These are phyloP conservation scores for Eucalyptus pauciflora DNA, from an alignment of 345 rosid genomes.

Conservation along the genomic window DNA sequence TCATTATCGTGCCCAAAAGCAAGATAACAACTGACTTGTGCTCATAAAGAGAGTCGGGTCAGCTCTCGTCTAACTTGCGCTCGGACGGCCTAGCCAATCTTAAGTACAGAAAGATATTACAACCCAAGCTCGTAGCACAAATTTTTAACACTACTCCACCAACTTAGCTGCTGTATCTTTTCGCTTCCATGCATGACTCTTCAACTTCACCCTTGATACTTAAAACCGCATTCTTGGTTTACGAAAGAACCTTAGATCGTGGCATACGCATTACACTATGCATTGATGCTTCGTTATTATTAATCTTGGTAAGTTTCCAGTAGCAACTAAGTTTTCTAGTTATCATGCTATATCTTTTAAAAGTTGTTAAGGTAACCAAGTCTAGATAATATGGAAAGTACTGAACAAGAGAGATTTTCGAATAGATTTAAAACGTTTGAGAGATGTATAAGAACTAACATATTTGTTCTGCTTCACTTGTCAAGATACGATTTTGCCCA, in stretches of 20 bases:
- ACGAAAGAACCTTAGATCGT: background rate
- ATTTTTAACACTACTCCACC: background rate
- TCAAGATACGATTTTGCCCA: background rate
- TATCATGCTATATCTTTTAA: background rate
- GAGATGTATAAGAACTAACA: background rate
- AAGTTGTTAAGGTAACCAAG: background rate
- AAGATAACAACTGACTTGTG: no score
- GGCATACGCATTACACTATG: background rate
- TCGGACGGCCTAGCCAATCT: background rate
- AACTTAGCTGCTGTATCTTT: background rate
- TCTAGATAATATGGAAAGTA: background rate
- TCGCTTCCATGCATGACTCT: background rate
- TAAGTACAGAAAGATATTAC: background rate
- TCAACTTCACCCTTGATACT: background rate
- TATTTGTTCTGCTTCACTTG: background rate
- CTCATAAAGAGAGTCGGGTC: no score
- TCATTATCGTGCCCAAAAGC: no score
- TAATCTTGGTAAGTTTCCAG: background rate
- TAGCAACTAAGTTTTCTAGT: background rate
- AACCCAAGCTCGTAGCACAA: background rate
- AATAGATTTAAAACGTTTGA: background rate
- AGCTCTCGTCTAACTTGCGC: no score
- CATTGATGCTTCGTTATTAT: background rate
- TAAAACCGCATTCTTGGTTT: background rate
- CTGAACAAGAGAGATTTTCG: background rate